A percentile compares a stretch with the other conserved stretches of the same genome.
phyloP scores from a whole-genome alignment of 2,329 filamentous ascomycete genomes.

The Aphanoascus verrucosus region DNA sequence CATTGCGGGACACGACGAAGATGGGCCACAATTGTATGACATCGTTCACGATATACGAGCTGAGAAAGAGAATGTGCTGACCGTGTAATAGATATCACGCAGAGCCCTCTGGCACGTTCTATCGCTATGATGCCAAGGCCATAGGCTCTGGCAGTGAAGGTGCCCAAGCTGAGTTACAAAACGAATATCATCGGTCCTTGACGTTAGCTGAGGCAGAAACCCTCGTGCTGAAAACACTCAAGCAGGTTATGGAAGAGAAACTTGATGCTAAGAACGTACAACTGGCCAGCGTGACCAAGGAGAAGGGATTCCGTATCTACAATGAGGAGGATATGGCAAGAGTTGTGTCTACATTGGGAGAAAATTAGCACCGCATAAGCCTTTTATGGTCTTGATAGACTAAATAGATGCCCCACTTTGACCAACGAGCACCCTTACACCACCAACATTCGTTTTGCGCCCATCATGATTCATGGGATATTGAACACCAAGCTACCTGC shows the following conservation, averaged over 20 bases:
- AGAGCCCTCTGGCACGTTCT: slow-evolving; percentile 95
- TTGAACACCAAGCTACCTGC: background rate
- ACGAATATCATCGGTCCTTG: slow-evolving; percentile 97
- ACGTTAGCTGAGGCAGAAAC: slow-evolving; percentile 90
- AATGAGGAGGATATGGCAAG: slow-evolving; percentile 92
- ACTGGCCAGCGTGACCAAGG: slow-evolving; percentile 92
- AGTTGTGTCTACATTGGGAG: slow-evolving; percentile 62
- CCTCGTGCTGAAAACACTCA: slow-evolving; percentile 89
- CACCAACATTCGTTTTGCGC: background rate
- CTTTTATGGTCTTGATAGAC: background rate
- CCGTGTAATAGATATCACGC: slow-evolving; percentile 65
- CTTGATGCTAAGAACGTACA: slow-evolving; percentile 98
- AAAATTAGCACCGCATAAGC: slow-evolving; percentile 28
- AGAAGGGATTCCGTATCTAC: slow-evolving; percentile 98
- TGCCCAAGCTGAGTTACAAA: slow-evolving; percentile 93
- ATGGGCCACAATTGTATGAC: slow-evolving; percentile 73
- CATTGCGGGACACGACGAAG: slow-evolving; percentile 95
- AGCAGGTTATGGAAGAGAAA: slow-evolving; percentile 99
- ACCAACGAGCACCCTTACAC: background rate
- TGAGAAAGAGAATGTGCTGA: background rate
- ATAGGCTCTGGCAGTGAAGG: slow-evolving; percentile 96
- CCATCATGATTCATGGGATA: background rate
- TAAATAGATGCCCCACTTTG: background rate
- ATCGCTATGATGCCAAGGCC: slow-evolving; percentile 97
- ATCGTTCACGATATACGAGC: background rate